A percentile compares a stretch with the other conserved stretches of the same genome.
Conservation (phyloP, 179 eudicot genomes). For the Patellifolia procumbens region DNA sequence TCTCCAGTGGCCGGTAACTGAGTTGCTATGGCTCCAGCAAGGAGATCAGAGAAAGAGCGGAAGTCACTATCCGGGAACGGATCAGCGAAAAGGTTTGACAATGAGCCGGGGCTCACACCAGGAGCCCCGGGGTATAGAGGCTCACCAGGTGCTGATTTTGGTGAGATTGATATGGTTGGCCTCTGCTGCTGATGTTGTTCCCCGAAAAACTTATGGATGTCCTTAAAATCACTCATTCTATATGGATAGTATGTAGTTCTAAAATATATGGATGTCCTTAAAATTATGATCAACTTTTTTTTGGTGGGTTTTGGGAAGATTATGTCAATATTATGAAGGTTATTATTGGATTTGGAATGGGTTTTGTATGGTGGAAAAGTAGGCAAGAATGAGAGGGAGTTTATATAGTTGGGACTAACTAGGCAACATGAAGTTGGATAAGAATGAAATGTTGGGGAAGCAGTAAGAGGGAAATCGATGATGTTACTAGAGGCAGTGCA, state of each 20-base stretch:
- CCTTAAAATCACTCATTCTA: slow-evolving; percentile 17
- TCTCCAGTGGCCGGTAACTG: slow-evolving; percentile 15
- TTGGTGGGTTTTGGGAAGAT: not conserved
- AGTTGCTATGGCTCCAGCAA: slow-evolving; percentile 31
- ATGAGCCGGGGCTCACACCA: slow-evolving; percentile 21
- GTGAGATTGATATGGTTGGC: slow-evolving; percentile 12
- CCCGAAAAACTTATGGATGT: slow-evolving; percentile 4
- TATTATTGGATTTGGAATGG: not conserved
- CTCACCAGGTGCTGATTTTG: slow-evolving; percentile 19
- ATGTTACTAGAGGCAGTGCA: not conserved
- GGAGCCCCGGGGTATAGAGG: slow-evolving; percentile 22
- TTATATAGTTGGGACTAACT: slow-evolving; percentile 2
- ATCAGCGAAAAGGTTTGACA: slow-evolving; percentile 32
- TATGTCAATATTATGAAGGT: not conserved
- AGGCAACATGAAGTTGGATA: too few relatives aligned
- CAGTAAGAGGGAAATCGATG: not conserved
- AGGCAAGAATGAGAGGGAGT: not conserved
- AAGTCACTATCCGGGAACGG: slow-evolving; percentile 23
- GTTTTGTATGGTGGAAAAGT: slow-evolving; percentile 12
- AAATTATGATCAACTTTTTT: slow-evolving; percentile 4
- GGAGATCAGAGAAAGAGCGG: slow-evolving; percentile 48
- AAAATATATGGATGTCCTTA: slow-evolving; percentile 5
- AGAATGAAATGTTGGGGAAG: not conserved
- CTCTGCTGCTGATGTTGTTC: slow-evolving; percentile 14
- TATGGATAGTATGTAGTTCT: not conserved